Evolutionary conservation across 148 eudicot genomes (phyloP).

Genomic region (Salicornia ramosissima): DNA sequence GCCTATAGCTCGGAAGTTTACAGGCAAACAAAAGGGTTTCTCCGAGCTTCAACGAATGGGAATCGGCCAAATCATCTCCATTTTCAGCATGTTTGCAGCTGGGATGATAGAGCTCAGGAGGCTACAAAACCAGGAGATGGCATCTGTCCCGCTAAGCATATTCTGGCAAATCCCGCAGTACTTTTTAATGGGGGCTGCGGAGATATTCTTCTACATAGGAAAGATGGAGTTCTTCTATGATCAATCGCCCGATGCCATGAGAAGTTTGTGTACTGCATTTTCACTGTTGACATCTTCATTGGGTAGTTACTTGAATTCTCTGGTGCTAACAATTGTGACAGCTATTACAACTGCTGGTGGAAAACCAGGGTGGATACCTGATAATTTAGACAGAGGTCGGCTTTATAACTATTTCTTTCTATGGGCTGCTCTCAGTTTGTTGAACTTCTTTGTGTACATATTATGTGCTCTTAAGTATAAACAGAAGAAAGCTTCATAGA

Average conservation of each 20-base stretch:
- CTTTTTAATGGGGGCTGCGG: constrained; percentile 43
- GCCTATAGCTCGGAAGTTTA: constrained; percentile 31
- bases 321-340: constrained; percentile 41
- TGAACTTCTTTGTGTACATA: constrained; percentile 37
- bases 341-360: constrained; percentile 36
- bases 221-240: constrained; percentile 45
- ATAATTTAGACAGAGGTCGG: constrained; percentile 45
- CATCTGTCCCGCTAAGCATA: constrained; percentile 21
- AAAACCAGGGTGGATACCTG: constrained; percentile 48
- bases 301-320: constrained; percentile 43
- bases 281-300: constrained; percentile 33
- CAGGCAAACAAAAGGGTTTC: constrained; percentile 47
- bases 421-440: constrained; percentile 34
- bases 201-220: constrained; percentile 41
- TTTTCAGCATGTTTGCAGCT: constrained; percentile 41
- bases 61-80: constrained; percentile 44
- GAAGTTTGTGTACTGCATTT: constrained; percentile 44
- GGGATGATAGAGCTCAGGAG: constrained; percentile 37
- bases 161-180: constrained; percentile 61
- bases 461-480: constrained; percentile 37
- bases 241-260: constrained; percentile 55
- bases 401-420: constrained; percentile 47
- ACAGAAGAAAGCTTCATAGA: constrained; percentile 25
- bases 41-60: constrained; percentile 56
- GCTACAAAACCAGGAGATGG: constrained; percentile 17